Percentiles rank a stretch among this genome's conserved stretches.
Evolutionary conservation across 2,329 filamentous ascomycete species (phyloP).

Genomic region (Pseudogymnoascus sp.): DNA sequence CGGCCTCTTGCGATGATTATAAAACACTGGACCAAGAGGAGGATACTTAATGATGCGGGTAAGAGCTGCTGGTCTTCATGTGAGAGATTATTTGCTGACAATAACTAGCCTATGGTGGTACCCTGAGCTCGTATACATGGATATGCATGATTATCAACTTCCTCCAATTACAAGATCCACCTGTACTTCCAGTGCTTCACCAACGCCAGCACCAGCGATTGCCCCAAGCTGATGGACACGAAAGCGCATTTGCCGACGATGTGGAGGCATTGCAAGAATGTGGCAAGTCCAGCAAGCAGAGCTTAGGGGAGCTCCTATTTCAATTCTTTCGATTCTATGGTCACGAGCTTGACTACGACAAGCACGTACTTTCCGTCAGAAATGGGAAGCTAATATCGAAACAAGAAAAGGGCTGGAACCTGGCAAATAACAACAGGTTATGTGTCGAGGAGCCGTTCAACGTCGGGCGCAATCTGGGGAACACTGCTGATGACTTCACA

Average conservation of each 20-base stretch:
- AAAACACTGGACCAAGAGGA: slow-evolving; percentile 92
- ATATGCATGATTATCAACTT: slow-evolving; percentile 98
- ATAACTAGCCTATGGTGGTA: slow-evolving; percentile 72
- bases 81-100: slow-evolving; percentile 6
- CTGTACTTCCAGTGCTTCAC: slow-evolving; percentile 80
- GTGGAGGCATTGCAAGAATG: slow-evolving; percentile 65
- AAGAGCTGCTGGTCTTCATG: slow-evolving; percentile 30
- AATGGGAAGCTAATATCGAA: slow-evolving; percentile 73
- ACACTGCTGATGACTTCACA: slow-evolving; percentile 91
- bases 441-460: slow-evolving; percentile 98
- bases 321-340: slow-evolving; percentile 94
- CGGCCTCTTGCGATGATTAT: slow-evolving; percentile 91
- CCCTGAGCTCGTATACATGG: slow-evolving; percentile 97
- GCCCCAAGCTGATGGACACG: slow-evolving; percentile 54
- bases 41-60: slow-evolving; percentile 95
- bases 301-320: slow-evolving; percentile 79
- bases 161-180: slow-evolving; percentile 76
- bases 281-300: slow-evolving; percentile 73
- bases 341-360: slow-evolving; percentile 86
- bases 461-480: slow-evolving; percentile 77
- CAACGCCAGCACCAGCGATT: slow-evolving; percentile 58
- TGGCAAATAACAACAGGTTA: slow-evolving; percentile 70
- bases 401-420: slow-evolving; percentile 81
- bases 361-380: slow-evolving; percentile 75
- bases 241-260: slow-evolving; percentile 81